phyloP scores from a whole-genome alignment of 2,329 filamentous ascomycete genomes.

The Botrytis tulipae region DNA sequence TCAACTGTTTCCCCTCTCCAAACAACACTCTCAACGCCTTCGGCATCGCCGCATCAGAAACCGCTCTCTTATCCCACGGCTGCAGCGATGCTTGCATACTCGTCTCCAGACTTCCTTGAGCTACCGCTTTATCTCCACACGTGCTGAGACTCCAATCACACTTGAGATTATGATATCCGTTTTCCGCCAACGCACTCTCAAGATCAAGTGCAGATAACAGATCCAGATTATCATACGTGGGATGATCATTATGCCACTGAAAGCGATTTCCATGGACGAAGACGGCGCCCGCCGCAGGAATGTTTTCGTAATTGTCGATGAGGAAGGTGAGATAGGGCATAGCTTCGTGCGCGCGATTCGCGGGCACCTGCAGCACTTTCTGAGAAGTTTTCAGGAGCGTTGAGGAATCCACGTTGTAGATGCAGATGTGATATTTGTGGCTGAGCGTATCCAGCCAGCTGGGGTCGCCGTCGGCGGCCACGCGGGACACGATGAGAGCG shows the following conservation, averaged over 20 bases:
- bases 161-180: slow-evolving; percentile 49
- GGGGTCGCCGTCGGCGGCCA: slow-evolving; percentile 43
- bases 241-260: slow-evolving; percentile 47
- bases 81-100: slow-evolving; percentile 41
- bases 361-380: slow-evolving; percentile 43
- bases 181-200: slow-evolving; percentile 39
- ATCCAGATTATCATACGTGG: slow-evolving; percentile 46
- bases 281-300: slow-evolving; percentile 42
- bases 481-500: slow-evolving; percentile 45
- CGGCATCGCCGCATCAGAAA: slow-evolving; percentile 42
- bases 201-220: slow-evolving; percentile 44
- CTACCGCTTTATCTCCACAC: slow-evolving; percentile 38
- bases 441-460: slow-evolving; percentile 44
- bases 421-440: slow-evolving; percentile 45
- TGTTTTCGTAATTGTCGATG: slow-evolving; percentile 46
- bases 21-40: slow-evolving; percentile 40
- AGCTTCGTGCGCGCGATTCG: slow-evolving; percentile 48
- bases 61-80: slow-evolving; percentile 45
- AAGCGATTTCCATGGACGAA: slow-evolving; percentile 46
- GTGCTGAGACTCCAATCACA: slow-evolving; percentile 50
- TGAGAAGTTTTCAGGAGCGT: slow-evolving; percentile 32
- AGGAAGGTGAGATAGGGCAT: slow-evolving; percentile 49
- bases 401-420: slow-evolving; percentile 44
- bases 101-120: slow-evolving; percentile 46
- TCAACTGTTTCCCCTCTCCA: slow-evolving; percentile 42